phyloP scores from a whole-genome alignment of 345 rosid species.

The Citrus trifoliata region DNA sequence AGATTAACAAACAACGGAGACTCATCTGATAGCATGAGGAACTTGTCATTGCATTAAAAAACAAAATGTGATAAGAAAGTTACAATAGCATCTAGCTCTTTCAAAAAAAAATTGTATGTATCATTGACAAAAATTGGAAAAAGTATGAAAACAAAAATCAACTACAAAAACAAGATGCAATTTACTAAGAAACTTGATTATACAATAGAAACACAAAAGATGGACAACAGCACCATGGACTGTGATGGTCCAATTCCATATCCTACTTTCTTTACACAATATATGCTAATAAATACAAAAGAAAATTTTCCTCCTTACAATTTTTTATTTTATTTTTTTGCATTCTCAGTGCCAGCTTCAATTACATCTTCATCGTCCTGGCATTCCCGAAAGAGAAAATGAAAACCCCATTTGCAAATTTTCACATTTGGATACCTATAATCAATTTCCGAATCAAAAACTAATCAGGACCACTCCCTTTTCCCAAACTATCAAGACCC shows the following conservation, averaged over 20 bases:
- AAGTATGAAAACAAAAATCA: slow-evolving; percentile 21
- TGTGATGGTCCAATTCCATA: slow-evolving; percentile 21
- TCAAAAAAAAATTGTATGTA: slow-evolving; percentile 3
- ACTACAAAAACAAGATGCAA: slow-evolving; percentile 33
- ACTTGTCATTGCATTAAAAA: not conserved
- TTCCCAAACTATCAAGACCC: slow-evolving; percentile 68
- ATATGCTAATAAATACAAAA: slow-evolving; percentile 37
- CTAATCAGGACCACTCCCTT: slow-evolving; percentile 31
- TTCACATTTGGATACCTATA: slow-evolving; percentile 4
- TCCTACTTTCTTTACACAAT: slow-evolving; percentile 49
- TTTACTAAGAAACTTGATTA: slow-evolving; percentile 33
- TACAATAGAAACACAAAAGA: slow-evolving; percentile 37
- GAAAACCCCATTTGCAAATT: slow-evolving; percentile 7
- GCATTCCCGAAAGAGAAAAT: slow-evolving; percentile 7
- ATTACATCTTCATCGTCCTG: slow-evolving; percentile 5
- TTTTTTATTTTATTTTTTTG: not conserved
- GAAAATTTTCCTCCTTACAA: slow-evolving; percentile 20
- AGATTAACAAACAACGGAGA: not conserved
- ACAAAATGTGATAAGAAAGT: not conserved
- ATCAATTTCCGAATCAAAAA: not conserved
- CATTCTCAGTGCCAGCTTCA: slow-evolving; percentile 8
- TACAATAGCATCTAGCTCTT: not conserved
- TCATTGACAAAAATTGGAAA: slow-evolving; percentile 2
- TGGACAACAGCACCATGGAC: slow-evolving; percentile 31
- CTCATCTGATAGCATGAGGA: not conserved